These are phyloP conservation scores for Globisporangium abappressorium DNA, from an alignment of 352 stramenopile species.

Conservation along the genomic window DNA sequence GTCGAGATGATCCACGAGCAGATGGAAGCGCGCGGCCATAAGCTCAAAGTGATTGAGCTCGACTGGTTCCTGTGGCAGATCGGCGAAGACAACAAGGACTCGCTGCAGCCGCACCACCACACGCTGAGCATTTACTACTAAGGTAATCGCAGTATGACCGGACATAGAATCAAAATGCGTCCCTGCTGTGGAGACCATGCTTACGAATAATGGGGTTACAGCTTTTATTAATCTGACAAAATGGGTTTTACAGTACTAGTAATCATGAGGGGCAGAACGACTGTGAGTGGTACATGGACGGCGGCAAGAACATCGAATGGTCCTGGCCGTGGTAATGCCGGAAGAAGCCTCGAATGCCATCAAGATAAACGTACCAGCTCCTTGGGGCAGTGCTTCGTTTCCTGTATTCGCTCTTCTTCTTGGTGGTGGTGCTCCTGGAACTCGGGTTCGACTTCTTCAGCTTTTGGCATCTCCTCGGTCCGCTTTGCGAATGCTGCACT, in stretches of 20 bases:
- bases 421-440: background rate
- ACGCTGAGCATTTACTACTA: constrained; percentile 88
- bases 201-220: background rate
- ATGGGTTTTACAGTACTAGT: background rate
- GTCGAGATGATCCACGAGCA: constrained; percentile 66
- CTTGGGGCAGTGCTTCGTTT: background rate
- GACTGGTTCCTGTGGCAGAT: constrained; percentile 89
- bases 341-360: background rate
- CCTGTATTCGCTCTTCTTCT: background rate
- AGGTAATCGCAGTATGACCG: background rate
- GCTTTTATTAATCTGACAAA: background rate
- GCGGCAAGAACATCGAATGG: background rate
- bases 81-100: constrained; percentile 75
- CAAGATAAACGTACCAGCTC: background rate
- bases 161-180: background rate
- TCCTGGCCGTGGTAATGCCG: background rate
- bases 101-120: constrained; percentile 75
- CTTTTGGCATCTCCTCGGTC: constrained; percentile 6
- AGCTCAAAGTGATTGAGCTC: constrained; percentile 73
- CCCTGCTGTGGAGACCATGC: background rate
- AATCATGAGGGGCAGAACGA: background rate
- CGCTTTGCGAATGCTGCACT: background rate
- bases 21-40: constrained; percentile 31
- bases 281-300: background rate
- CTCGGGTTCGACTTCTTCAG: background rate